These are phyloP conservation scores for Taiozyma sp. DNA, from an alignment of 1,139 yeast genomes.

Conservation along the genomic window DNA sequence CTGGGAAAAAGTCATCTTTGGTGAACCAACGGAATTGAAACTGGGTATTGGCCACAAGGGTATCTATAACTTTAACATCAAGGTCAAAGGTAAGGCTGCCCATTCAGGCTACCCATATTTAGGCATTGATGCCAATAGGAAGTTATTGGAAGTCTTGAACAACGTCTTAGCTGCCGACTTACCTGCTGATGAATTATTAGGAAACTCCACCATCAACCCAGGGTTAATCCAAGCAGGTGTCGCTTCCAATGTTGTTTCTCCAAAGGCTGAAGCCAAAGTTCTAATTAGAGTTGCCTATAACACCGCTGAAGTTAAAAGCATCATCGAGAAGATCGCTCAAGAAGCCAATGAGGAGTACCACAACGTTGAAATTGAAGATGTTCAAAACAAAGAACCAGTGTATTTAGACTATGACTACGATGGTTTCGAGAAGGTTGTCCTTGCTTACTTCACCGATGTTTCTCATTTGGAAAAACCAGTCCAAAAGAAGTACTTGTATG, in stretches of 20 bases:
- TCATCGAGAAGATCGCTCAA: constrained; percentile 33
- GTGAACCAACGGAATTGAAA: constrained; percentile 70
- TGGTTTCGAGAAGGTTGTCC: constrained; percentile 52
- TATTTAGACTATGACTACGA: constrained; percentile 51
- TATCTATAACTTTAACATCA: constrained; percentile 35
- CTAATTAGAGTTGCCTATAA: constrained; percentile 52
- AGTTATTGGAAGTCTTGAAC: constrained; percentile 45
- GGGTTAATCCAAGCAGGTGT: constrained; percentile 57
- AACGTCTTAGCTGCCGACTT: constrained; percentile 31
- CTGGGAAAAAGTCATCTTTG: constrained; percentile 63
- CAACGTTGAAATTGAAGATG: constrained; percentile 12
- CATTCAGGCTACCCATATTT: constrained; percentile 71
- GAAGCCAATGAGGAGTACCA: constrained; percentile 25
- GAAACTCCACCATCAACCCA: constrained; percentile 56
- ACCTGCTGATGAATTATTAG: constrained; percentile 50
- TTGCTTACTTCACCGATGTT: constrained; percentile 62
- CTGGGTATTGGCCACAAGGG: constrained; percentile 73
- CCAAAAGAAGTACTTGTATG: constrained; percentile 47
- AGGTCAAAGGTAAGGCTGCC: constrained; percentile 50
- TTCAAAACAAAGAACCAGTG: constrained; percentile 29
- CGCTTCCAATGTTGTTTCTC: constrained; percentile 61
- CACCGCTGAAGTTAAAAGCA: constrained; percentile 31
- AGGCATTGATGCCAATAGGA: constrained; percentile 59
- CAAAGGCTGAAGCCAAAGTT: constrained; percentile 44
- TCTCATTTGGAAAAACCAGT: constrained; percentile 43